Percentiles rank a stretch among this genome's conserved stretches.
phyloP scores from a whole-genome alignment of 495 filamentous ascomycete species.

The Rhypophila decipiens region DNA sequence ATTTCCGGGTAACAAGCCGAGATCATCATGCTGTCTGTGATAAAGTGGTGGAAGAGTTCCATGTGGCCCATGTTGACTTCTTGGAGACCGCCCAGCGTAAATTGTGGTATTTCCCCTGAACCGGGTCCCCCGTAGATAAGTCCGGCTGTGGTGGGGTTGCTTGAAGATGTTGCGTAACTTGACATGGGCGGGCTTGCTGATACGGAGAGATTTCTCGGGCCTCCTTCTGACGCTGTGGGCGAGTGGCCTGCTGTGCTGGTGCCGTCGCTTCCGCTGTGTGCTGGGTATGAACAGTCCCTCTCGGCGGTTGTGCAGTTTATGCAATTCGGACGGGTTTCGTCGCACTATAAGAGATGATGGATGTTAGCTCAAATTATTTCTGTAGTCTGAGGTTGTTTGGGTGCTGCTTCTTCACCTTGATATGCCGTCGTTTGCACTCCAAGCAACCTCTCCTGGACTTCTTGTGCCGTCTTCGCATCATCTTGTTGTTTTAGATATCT shows the following conservation, averaged over 20 bases:
- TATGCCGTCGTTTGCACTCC: conserved; percentile 52
- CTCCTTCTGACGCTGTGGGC: conserved; percentile 6
- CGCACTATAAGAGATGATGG: conserved; percentile 15
- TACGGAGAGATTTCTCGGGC: conserved; percentile 2
- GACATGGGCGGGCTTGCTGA: not conserved
- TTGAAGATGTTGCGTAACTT: not conserved
- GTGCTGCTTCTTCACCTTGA: conserved; percentile 43
- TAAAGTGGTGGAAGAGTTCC: conserved; percentile 28
- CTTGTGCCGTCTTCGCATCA: conserved; percentile 40
- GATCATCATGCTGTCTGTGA: conserved; percentile 8
- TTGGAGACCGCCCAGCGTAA: conserved; percentile 3
- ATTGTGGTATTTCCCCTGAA: not conserved
- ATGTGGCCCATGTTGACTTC: conserved; percentile 26
- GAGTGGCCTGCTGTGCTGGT: not conserved
- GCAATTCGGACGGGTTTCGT: conserved; percentile 28
- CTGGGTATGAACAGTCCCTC: conserved; percentile 23
- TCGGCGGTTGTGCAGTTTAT: conserved; percentile 28
- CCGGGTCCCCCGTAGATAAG: not conserved
- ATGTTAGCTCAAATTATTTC: not conserved
- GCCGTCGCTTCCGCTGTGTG: not conserved
- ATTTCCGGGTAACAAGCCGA: conserved; percentile 9
- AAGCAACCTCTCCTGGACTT: conserved; percentile 54
- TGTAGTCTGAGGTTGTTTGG: no score
- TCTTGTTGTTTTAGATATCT: conserved; percentile 8
- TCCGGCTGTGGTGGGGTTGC: not conserved